Evolutionary conservation across 768 basidiomycete species (phyloP).

Genomic region (Termitomyces sp.): DNA sequence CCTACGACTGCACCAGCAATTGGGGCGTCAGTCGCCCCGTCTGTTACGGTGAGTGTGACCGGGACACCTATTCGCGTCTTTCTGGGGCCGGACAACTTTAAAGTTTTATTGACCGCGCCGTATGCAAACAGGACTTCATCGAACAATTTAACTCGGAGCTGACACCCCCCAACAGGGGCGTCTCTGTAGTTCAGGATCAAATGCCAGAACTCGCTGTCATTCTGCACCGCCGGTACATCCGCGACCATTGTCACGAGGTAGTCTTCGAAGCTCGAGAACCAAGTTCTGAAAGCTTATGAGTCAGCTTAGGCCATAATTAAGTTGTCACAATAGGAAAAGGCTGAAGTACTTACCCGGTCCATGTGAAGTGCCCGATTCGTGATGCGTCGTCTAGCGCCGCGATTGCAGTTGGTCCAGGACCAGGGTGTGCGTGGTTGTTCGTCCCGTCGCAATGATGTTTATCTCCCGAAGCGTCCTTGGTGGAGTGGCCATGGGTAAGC

Average conservation of each 20-base stretch:
- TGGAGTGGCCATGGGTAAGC: constrained; percentile 33
- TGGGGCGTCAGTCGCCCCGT: constrained; percentile 26
- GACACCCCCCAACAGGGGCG: constrained; percentile 3
- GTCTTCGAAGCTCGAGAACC: background rate
- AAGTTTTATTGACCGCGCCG: background rate
- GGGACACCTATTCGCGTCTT: constrained; percentile 16
- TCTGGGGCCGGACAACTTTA: background rate
- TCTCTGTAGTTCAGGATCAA: background rate
- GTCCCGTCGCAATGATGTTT: constrained; percentile 40
- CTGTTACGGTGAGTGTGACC: constrained; percentile 28
- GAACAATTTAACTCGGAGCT: background rate
- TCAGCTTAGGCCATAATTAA: background rate
- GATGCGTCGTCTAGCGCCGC: constrained; percentile 40
- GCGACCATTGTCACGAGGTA: background rate
- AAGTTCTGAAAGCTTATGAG: constrained; percentile 1
- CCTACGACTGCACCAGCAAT: constrained; percentile 29
- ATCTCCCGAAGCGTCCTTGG: constrained; percentile 31
- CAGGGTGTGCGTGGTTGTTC: constrained; percentile 26
- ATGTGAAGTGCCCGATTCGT: constrained; percentile 23
- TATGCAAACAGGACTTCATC: constrained; percentile 5
- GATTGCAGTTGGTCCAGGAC: constrained; percentile 35
- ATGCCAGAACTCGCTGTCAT: background rate
- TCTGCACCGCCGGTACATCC: background rate
- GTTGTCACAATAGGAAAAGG: background rate
- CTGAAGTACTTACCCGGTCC: constrained; percentile 38